Evolutionary conservation across 257 asterid species (phyloP), one percentile per base, ranked within the genome.

Genomic region (Perilla frutescens): DNA sequence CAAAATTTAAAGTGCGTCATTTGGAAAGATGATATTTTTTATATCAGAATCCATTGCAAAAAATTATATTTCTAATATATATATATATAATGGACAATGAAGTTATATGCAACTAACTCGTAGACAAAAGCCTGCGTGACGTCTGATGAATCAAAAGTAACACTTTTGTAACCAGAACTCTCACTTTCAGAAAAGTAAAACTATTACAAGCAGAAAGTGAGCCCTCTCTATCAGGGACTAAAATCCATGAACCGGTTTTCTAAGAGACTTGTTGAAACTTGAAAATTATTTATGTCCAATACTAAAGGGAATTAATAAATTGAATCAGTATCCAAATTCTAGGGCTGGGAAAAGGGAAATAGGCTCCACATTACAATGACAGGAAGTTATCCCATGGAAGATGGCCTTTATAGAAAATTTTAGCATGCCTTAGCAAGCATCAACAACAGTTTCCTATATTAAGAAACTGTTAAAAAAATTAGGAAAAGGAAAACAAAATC

Each of bases 351-450:
- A 8, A 43, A 49, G 41, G 40, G 41, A 74, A 47, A 45, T 26
- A 13, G 5, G 14, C 57, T 47, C 58, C 10, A 37, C 59, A 44
- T 6, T 14, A 56, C n/a, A 56, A 12, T 32, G 29, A 20, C 7
- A 44, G 36, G 55, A 64, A 54, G 62, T 20, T 20, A 20, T 20
- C 26, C 26, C 26, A 20, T 20, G 26, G 26, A 20, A 20, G 26
- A 20, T 20, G 65, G 56, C n/a, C 7, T 51, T n/a, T 8, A 10
- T 29, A 31, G 39, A 43, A 74, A 48, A 73, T 4, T 36, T 49
- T 51, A 20, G 40, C 48, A 64, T 41, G 29, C 37, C 26, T 36
- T 37, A 63, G 43, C 48, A 73, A 53, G 49, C 70, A 55, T 45
- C 4, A 55, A 43, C 51, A 54, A 40, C 6, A 59, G 51, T 26